Evolutionary conservation across 164 flowering plant species (phyloP).

Genomic region (Vitis rupestris): DNA sequence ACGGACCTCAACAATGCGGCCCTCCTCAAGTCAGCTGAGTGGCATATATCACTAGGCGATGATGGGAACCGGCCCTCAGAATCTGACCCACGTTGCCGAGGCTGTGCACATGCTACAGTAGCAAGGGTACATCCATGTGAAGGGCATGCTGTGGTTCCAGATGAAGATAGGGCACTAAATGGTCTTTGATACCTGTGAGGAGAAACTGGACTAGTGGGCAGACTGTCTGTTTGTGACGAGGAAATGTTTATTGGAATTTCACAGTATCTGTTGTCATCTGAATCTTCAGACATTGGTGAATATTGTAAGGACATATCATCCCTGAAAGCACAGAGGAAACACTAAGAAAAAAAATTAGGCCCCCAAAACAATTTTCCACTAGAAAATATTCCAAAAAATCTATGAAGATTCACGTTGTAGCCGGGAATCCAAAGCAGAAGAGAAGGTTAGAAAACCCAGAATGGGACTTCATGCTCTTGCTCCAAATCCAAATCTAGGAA

Average conservation of each 20-base stretch:
- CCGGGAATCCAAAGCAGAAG: no score
- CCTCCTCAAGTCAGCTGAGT: slow-evolving; percentile 90
- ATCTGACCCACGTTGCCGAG: slow-evolving; percentile 80
- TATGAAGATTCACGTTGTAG: no score
- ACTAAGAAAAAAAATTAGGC: background rate
- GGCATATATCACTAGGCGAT: slow-evolving; percentile 98
- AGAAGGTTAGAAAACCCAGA: background rate
- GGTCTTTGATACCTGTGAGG: slow-evolving; percentile 70
- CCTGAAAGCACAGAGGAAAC: slow-evolving; percentile 38
- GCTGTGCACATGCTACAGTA: slow-evolving; percentile 41
- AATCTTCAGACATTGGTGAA: slow-evolving; percentile 97
- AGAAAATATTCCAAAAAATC: no score
- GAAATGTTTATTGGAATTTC: slow-evolving; percentile 42
- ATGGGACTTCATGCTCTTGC: background rate
- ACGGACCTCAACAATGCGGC: slow-evolving; percentile 91
- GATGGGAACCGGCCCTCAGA: slow-evolving; percentile 92
- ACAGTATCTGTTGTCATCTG: slow-evolving; percentile 72
- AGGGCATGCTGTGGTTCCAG: slow-evolving; percentile 32
- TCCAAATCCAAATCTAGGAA: no score
- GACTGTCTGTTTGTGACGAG: slow-evolving; percentile 55
- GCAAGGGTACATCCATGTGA: slow-evolving; percentile 23
- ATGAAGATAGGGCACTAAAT: slow-evolving; percentile 26
- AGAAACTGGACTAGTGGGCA: slow-evolving; percentile 80
- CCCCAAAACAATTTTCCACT: no score
- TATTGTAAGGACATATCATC: slow-evolving; percentile 73